Percentiles rank a stretch among this genome's conserved stretches.
These are phyloP conservation scores for Lactarius tabidus DNA, from an alignment of 768 basidiomycete species.

Conservation along the genomic window DNA sequence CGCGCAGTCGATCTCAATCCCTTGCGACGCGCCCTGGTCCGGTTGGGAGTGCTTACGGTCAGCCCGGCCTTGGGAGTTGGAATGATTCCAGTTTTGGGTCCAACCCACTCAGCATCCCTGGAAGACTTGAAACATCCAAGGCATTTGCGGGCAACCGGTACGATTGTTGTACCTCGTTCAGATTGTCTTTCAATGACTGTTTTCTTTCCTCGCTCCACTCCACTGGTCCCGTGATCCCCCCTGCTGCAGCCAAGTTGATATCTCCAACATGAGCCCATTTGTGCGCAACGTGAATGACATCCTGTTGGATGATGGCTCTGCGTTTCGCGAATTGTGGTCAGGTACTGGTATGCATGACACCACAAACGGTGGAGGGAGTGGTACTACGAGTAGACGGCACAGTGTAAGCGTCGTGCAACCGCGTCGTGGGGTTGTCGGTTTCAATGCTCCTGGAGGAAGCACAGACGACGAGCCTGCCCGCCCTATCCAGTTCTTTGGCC, in stretches of 20 bases:
- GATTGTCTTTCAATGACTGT: conserved; percentile 52
- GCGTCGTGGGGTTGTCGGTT: conserved; percentile 61
- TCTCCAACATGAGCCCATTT: conserved; percentile 82
- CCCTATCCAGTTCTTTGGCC: conserved; percentile 34
- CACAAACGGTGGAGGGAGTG: conserved; percentile 66
- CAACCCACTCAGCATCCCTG: conserved; percentile 55
- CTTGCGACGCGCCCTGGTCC: conserved; percentile 57
- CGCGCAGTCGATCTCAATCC: conserved; percentile 73
- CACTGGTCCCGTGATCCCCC: conserved; percentile 44
- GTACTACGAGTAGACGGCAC: conserved; percentile 77
- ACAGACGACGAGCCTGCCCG: conserved; percentile 39
- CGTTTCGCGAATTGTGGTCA: conserved; percentile 71
- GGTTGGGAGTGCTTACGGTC: conserved; percentile 44
- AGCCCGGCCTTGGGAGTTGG: conserved; percentile 49
- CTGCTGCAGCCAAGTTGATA: conserved; percentile 42
- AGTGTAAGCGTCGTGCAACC: conserved; percentile 83
- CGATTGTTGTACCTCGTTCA: conserved; percentile 51
- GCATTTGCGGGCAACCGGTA: conserved; percentile 61
- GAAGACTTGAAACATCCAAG: conserved; percentile 54
- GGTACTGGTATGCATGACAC: conserved; percentile 62
- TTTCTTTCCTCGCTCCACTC: conserved; percentile 45
- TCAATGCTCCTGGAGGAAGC: conserved; percentile 54
- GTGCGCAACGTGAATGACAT: conserved; percentile 81
- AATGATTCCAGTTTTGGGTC: conserved; percentile 51
- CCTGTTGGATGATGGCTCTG: conserved; percentile 66